A percentile compares a stretch with the other conserved stretches of the same genome.
Evolutionary conservation across 306 rosid genomes (phyloP).

Genomic region (Mimosa pudica): DNA sequence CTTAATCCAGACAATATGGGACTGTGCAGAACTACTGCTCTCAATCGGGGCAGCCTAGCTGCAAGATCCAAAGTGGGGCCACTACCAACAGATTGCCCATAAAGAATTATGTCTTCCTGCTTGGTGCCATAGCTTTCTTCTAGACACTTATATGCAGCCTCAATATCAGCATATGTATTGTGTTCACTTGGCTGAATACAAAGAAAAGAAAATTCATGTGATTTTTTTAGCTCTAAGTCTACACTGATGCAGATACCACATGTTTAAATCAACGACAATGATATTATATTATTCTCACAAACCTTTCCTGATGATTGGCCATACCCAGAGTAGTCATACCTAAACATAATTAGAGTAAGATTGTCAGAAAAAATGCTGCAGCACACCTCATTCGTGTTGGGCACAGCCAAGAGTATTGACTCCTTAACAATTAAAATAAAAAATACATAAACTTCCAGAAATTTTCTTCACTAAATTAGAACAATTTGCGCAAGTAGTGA

Average conservation of each 20-base stretch:
- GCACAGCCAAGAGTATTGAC: neutral
- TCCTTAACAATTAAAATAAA: constrained; percentile 6
- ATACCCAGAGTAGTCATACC: constrained; percentile 88
- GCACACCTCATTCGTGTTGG: neutral
- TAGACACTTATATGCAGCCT: constrained; percentile 82
- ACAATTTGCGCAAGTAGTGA: constrained; percentile 10
- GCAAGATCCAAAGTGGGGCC: constrained; percentile 93
- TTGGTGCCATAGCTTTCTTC: constrained; percentile 81
- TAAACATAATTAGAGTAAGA: constrained; percentile 38
- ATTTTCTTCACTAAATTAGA: constrained; percentile 1
- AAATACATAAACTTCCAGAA: neutral
- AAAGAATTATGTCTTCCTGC: constrained; percentile 75
- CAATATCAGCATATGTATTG: constrained; percentile 84
- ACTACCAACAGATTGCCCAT: constrained; percentile 85
- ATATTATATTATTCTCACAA: constrained; percentile 38
- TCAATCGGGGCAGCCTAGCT: constrained; percentile 64
- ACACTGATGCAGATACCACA: constrained; percentile 11
- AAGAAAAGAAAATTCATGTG: constrained; percentile 35
- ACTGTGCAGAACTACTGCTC: constrained; percentile 82
- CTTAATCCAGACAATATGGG: constrained; percentile 85
- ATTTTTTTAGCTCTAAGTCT: constrained; percentile 32
- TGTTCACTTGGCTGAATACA: constrained; percentile 84
- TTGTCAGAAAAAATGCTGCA: constrained; percentile 1
- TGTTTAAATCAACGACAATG: constrained; percentile 18
- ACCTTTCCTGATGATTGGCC: constrained; percentile 94